phyloP scores from a whole-genome alignment of 2,329 filamentous ascomycete species.

The Exophiala bonariae region DNA sequence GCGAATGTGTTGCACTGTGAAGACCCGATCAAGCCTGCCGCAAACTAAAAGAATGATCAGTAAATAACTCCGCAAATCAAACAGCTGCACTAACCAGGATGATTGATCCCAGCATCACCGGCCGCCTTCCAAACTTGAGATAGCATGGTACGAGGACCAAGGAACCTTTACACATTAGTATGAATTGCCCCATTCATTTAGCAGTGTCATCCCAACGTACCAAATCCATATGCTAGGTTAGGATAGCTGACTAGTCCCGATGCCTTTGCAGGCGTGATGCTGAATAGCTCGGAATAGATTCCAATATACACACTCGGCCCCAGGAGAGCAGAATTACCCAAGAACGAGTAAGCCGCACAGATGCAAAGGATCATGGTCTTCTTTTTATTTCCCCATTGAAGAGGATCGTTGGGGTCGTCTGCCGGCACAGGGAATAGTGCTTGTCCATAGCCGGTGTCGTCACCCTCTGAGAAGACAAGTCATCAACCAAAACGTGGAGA shows the following conservation, averaged over 20 bases:
- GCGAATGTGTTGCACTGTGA: slow-evolving; percentile 41
- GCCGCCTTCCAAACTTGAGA: slow-evolving; percentile 50
- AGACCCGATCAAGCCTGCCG: slow-evolving; percentile 43
- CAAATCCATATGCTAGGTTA: slow-evolving; percentile 61
- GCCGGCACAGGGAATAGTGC: slow-evolving; percentile 62
- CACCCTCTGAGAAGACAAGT: slow-evolving; percentile 46
- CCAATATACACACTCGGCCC: slow-evolving; percentile 61
- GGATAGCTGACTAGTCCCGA: slow-evolving; percentile 61
- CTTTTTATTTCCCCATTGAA: slow-evolving; percentile 57
- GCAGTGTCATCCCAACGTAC: too few species aligned
- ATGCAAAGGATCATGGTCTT: slow-evolving; percentile 59
- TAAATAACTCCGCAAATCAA: too few species aligned
- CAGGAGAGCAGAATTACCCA: slow-evolving; percentile 58
- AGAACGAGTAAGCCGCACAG: slow-evolving; percentile 57
- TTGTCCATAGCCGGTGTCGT: slow-evolving; percentile 61
- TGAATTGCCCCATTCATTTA: background rate
- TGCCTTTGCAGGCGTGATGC: slow-evolving; percentile 51
- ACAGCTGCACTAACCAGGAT: slow-evolving; percentile 30
- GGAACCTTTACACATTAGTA: slow-evolving; percentile 33
- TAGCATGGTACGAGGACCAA: slow-evolving; percentile 60
- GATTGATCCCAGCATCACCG: slow-evolving; percentile 44
- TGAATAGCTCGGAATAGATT: slow-evolving; percentile 55
- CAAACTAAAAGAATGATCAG: slow-evolving; percentile 32
- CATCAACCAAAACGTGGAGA: background rate
- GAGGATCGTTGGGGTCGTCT: slow-evolving; percentile 61